These are phyloP conservation scores for Colletotrichum orbiculare DNA, from an alignment of 2,329 filamentous ascomycete genomes.

Conservation along the genomic window DNA sequence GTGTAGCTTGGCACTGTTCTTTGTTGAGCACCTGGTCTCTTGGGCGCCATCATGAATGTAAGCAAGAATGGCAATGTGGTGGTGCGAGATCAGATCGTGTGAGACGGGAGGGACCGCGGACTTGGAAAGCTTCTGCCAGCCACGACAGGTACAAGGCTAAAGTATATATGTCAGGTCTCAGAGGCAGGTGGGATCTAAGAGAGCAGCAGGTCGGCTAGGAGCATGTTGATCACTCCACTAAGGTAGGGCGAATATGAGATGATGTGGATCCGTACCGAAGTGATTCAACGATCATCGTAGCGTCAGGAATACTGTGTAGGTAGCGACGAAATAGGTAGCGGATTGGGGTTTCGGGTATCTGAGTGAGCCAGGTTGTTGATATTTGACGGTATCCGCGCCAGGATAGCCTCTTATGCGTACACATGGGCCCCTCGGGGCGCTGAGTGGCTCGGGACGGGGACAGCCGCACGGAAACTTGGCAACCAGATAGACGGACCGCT, in stretches of 20 bases:
- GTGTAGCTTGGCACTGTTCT: slow-evolving; percentile 41
- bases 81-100: slow-evolving; percentile 9
- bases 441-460: slow-evolving; percentile 6
- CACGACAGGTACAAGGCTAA: slow-evolving; percentile 27
- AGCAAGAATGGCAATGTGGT: neutral
- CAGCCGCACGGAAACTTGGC: slow-evolving; percentile 3
- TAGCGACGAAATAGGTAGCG: slow-evolving; percentile 4
- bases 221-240: slow-evolving; percentile 26
- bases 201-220: slow-evolving; percentile 14
- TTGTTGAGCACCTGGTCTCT: slow-evolving; percentile 27
- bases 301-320: slow-evolving; percentile 15
- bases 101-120: slow-evolving; percentile 1
- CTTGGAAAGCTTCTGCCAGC: slow-evolving; percentile 27
- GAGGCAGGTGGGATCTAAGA: slow-evolving; percentile 3
- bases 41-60: slow-evolving; percentile 27
- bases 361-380: neutral
- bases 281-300: neutral
- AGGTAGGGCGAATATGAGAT: neutral
- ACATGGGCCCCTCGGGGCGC: neutral
- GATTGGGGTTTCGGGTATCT: slow-evolving; percentile 8
- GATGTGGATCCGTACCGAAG: slow-evolving; percentile 9
- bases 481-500: neutral
- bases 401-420: slow-evolving; percentile 11
- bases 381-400: slow-evolving; percentile 14
- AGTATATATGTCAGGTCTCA: slow-evolving; percentile 28